These are phyloP conservation scores for Phaeolepiota aurea DNA, from an alignment of 768 basidiomycete genomes.

Conservation along the genomic window DNA sequence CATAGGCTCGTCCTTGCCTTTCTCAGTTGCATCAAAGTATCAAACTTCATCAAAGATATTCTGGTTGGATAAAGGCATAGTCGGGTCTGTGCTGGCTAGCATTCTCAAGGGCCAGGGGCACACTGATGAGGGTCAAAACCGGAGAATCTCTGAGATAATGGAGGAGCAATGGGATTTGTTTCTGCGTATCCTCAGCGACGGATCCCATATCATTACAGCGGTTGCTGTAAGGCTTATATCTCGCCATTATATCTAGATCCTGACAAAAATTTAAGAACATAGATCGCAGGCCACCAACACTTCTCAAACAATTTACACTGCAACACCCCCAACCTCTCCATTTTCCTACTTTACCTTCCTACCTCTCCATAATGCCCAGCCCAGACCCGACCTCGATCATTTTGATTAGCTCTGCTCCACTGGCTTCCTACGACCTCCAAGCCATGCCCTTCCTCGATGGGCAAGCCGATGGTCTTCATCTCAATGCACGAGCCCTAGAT, in stretches of 20 bases:
- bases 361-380: conserved; percentile 47
- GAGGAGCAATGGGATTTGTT: conserved; percentile 79
- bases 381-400: conserved; percentile 34
- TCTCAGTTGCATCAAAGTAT: conserved; percentile 23
- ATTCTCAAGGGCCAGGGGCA: conserved; percentile 25
- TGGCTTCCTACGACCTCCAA: conserved; percentile 52
- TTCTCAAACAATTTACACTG: conserved; percentile 67
- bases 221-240: conserved; percentile 50
- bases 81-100: conserved; percentile 38
- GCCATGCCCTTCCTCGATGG: conserved; percentile 57
- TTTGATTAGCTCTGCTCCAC: conserved; percentile 59
- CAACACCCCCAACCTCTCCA: conserved; percentile 50
- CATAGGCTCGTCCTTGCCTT: conserved; percentile 49
- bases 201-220: conserved; percentile 66
- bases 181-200: conserved; percentile 60
- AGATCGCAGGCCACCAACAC: conserved; percentile 79
- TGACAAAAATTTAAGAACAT: conserved; percentile 52
- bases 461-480: conserved; percentile 39
- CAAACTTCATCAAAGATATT: conserved; percentile 45
- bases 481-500: conserved; percentile 30
- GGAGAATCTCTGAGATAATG: conserved; percentile 50
- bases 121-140: conserved; percentile 35
- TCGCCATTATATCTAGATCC: conserved; percentile 1
- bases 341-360: conserved; percentile 37
- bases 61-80: conserved; percentile 58